These are phyloP conservation scores for Boletus subparvulus DNA, from an alignment of 768 basidiomycete species.

Conservation along the genomic window DNA sequence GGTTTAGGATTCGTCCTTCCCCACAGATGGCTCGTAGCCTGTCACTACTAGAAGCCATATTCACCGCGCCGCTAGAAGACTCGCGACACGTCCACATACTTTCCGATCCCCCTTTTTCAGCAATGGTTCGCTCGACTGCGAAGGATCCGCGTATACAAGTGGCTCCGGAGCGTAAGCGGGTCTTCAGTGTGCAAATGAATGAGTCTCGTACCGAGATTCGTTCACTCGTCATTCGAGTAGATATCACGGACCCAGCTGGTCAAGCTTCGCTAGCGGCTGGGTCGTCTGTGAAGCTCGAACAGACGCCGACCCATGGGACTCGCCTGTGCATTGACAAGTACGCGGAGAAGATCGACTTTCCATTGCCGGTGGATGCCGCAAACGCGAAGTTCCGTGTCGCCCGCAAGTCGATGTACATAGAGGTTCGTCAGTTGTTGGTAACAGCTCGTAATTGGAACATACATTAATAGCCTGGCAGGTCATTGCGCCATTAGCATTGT, in stretches of 20 bases:
- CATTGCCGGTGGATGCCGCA: slow-evolving; percentile 43
- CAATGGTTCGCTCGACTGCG: not conserved
- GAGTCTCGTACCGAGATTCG: slow-evolving; percentile 10
- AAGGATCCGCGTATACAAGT: not conserved
- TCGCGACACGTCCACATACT: slow-evolving; percentile 26
- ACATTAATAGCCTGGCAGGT: slow-evolving; percentile 15
- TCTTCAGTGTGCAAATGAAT: slow-evolving; percentile 17
- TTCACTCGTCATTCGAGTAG: slow-evolving; percentile 20
- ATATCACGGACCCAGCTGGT: slow-evolving; percentile 24
- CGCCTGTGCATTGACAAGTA: slow-evolving; percentile 17
- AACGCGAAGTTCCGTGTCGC: slow-evolving; percentile 46
- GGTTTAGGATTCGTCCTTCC: slow-evolving; percentile 22
- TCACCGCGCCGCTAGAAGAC: slow-evolving; percentile 17
- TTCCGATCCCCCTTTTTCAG: slow-evolving; percentile 17
- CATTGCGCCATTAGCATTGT: slow-evolving; percentile 14
- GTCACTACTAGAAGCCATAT: slow-evolving; percentile 18
- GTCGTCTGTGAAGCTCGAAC: slow-evolving; percentile 17
- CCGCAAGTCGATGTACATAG: slow-evolving; percentile 53
- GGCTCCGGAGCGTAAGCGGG: slow-evolving; percentile 14
- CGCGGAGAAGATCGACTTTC: slow-evolving; percentile 36
- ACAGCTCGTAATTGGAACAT: not conserved
- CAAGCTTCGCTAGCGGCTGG: slow-evolving; percentile 18
- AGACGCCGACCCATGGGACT: not conserved
- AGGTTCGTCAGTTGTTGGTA: slow-evolving; percentile 20
- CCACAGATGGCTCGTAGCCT: not conserved